phyloP scores from a whole-genome alignment of 2,329 filamentous ascomycete species.

The Zymoseptoria pseudotritici region DNA sequence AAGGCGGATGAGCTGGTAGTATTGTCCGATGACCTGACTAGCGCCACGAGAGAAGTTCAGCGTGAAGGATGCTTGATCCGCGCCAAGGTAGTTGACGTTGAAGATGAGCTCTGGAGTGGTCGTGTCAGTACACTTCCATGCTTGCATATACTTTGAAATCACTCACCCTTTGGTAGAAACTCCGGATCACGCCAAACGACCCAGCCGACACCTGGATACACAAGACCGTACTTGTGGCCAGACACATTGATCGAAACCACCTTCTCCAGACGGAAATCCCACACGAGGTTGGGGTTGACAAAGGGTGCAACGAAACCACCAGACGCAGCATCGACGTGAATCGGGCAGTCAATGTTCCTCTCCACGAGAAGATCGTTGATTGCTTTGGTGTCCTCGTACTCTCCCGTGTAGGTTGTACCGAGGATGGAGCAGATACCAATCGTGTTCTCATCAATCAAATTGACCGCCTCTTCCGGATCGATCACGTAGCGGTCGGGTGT shows the following conservation, averaged over 20 bases:
- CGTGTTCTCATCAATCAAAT: conserved; percentile 59
- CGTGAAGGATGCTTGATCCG: conserved; percentile 91
- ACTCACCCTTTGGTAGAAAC: conserved; percentile 60
- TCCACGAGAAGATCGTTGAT: conserved; percentile 81
- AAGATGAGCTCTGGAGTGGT: conserved; percentile 67
- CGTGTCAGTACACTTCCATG: neutral
- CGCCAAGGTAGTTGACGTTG: conserved; percentile 98
- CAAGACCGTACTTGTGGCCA: conserved; percentile 75
- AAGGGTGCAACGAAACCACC: conserved; percentile 93
- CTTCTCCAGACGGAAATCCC: conserved; percentile 86
- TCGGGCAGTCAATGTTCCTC: conserved; percentile 69
- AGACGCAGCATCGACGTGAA: conserved; percentile 88
- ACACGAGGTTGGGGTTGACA: conserved; percentile 71
- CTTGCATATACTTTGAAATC: neutral
- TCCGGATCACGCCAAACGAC: conserved; percentile 79
- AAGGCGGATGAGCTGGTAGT: conserved; percentile 92
- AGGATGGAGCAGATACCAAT: conserved; percentile 91
- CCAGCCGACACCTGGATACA: conserved; percentile 94
- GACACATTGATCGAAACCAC: conserved; percentile 93
- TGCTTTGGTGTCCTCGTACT: conserved; percentile 88
- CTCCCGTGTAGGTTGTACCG: conserved; percentile 88
- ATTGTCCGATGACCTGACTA: conserved; percentile 90
- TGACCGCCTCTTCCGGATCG: conserved; percentile 54
- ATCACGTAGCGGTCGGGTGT: conserved; percentile 56
- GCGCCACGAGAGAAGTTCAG: conserved; percentile 97